A percentile compares a stretch with the other conserved stretches of the same genome.
These are phyloP conservation scores for Amylocarpus encephaloides DNA, from an alignment of 2,329 filamentous ascomycete genomes.

Conservation along the genomic window DNA sequence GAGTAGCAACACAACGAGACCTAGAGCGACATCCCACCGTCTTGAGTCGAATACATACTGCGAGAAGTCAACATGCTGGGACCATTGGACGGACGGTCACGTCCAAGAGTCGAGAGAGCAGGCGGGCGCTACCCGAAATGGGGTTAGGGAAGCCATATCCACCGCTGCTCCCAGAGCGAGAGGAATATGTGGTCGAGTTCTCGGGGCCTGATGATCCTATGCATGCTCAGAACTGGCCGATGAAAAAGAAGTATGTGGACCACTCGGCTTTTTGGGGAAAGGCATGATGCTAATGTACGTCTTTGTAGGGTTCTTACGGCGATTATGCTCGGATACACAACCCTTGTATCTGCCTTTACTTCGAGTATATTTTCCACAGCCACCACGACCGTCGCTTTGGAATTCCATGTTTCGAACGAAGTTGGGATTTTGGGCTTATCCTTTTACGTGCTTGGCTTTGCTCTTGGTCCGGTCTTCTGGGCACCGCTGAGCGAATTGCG, in stretches of 20 bases:
- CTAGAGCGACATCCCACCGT: conserved; percentile 64
- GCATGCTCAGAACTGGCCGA: conserved; percentile 82
- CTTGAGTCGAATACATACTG: conserved; percentile 65
- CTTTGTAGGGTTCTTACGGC: conserved; percentile 50
- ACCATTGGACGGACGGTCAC: conserved; percentile 57
- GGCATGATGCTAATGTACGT: conserved; percentile 27
- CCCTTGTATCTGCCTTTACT: conserved; percentile 63
- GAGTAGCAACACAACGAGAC: conserved; percentile 58
- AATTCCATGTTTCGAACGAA: conserved; percentile 56
- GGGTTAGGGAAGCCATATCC: conserved; percentile 71
- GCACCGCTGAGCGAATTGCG: conserved; percentile 67
- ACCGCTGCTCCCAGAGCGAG: conserved; percentile 59
- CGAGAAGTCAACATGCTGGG: conserved; percentile 60
- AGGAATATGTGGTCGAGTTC: conserved; percentile 80
- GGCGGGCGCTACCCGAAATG: conserved; percentile 59
- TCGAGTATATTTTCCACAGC: conserved; percentile 70
- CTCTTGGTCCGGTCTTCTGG: conserved; percentile 64
- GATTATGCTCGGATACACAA: conserved; percentile 66
- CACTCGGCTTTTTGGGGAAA: neutral
- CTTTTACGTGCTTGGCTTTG: conserved; percentile 66
- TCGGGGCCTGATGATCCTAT: conserved; percentile 76
- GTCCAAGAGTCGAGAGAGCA: conserved; percentile 42
- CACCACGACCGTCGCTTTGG: conserved; percentile 46
- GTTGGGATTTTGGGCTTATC: conserved; percentile 61
- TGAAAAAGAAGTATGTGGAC: conserved; percentile 63